Evolutionary conservation across 169 alveolate genomes (phyloP).

Genomic region (Sarcocystis neurona): DNA sequence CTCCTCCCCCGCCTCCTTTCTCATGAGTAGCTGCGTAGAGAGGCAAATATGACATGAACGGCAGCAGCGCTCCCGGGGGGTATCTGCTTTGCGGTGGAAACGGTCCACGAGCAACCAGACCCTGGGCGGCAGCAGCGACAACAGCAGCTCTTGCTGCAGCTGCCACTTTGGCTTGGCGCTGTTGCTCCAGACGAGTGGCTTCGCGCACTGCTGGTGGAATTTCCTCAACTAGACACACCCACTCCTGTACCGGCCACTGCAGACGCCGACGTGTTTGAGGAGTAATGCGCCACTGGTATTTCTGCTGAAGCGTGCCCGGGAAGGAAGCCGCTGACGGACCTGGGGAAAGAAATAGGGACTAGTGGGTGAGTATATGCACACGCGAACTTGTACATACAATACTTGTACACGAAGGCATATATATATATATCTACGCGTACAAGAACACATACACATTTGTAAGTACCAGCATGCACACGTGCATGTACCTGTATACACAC

Average conservation of each 20-base stretch:
- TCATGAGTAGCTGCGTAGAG: too few species aligned
- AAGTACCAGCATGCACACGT: too few species aligned
- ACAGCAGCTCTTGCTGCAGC: neutral
- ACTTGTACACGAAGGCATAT: neutral
- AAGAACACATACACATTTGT: neutral
- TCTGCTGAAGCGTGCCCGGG: neutral
- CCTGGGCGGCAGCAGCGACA: neutral
- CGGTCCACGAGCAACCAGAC: neutral
- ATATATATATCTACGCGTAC: neutral
- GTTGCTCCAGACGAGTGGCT: neutral
- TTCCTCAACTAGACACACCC: neutral
- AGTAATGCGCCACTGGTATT: constrained; percentile 4
- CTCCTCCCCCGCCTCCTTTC: too few species aligned
- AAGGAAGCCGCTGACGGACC: neutral
- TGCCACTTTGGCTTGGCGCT: neutral
- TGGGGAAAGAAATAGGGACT: neutral
- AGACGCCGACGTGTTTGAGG: neutral
- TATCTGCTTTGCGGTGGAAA: neutral
- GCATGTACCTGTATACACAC: too few species aligned
- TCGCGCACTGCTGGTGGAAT: neutral
- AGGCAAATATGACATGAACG: too few species aligned
- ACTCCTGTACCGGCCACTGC: neutral
- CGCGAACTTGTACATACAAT: neutral
- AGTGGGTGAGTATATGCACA: neutral
- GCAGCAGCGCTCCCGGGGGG: too few species aligned